A percentile compares a stretch with the other conserved stretches of the same genome.
Conservation (phyloP, 106 monocot species). For the Hemerocallis citrina region DNA sequence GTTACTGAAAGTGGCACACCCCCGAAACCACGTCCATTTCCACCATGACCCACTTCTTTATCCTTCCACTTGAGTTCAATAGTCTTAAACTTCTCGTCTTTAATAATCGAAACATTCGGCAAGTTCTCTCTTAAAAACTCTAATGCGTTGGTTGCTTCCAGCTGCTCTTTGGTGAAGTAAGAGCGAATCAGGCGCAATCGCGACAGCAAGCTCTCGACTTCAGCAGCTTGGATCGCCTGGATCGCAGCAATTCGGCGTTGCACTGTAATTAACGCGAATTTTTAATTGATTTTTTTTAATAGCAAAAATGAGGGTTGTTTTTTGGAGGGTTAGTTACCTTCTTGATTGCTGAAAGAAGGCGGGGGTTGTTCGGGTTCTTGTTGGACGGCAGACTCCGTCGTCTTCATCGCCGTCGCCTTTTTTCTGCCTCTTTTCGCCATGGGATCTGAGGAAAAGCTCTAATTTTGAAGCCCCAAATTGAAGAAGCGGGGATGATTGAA, state of each 20-base stretch:
- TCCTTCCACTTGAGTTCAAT: conserved; percentile 43
- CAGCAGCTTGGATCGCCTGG: conserved; percentile 52
- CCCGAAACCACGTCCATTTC: conserved; percentile 25
- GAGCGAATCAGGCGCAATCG: conserved; percentile 45
- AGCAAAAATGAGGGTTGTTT: background rate
- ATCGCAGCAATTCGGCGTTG: conserved; percentile 53
- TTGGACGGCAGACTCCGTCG: background rate
- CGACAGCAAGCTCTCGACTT: conserved; percentile 41
- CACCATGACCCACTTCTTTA: conserved; percentile 8
- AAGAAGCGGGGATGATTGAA: too few relatives aligned
- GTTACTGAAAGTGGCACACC: conserved; percentile 30
- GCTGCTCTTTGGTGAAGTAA: conserved; percentile 51
- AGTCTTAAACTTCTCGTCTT: conserved; percentile 40
- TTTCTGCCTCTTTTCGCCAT: conserved; percentile 6
- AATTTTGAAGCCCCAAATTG: too few relatives aligned
- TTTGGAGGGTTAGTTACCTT: conserved; percentile 5
- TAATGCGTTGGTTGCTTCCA: conserved; percentile 28
- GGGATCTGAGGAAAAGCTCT: too few relatives aligned
- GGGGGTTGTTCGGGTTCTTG: background rate
- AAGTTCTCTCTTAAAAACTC: conserved; percentile 61
- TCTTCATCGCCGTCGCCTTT: background rate
- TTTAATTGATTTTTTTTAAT: background rate
- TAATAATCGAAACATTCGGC: conserved; percentile 35
- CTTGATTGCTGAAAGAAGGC: conserved; percentile 10
- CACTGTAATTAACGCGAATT: conserved; percentile 19